These are phyloP conservation scores for Plasmodium gaboni DNA, from an alignment of 169 alveolate genomes.

Conservation along the genomic window DNA sequence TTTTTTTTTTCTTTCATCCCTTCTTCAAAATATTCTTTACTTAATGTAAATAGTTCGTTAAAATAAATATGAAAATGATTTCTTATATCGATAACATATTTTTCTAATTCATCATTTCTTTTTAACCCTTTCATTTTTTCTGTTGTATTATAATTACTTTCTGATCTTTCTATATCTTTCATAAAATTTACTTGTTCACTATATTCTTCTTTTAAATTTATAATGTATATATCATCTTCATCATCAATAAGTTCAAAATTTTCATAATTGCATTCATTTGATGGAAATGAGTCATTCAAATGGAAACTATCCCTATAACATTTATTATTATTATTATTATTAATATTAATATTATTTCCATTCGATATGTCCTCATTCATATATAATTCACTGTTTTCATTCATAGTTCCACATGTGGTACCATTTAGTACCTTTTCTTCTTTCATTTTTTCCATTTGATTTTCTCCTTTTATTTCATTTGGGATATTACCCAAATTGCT, in stretches of 20 bases:
- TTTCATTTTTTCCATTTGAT: no score
- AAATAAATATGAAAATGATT: constrained; percentile 51
- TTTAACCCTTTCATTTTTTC: background rate
- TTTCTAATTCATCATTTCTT: constrained; percentile 24
- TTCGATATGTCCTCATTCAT: background rate
- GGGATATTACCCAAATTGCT: no score
- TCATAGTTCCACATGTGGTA: no score
- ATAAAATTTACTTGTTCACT: background rate
- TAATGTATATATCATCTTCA: constrained; percentile 56
- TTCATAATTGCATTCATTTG: background rate
- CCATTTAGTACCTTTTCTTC: no score
- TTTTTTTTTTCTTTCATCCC: constrained; percentile 58
- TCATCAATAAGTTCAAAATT: constrained; percentile 45
- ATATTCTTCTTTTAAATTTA: constrained; percentile 21
- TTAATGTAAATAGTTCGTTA: constrained; percentile 41
- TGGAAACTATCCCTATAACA: background rate
- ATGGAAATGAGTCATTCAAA: background rate
- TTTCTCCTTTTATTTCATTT: no score
- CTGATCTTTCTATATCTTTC: background rate
- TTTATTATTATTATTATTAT: background rate
- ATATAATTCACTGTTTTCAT: background rate
- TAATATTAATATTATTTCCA: background rate
- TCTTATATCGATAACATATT: constrained; percentile 38
- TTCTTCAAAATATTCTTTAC: constrained; percentile 66
- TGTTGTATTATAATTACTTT: background rate